A percentile compares a stretch with the other conserved stretches of the same genome.
Conservation (phyloP, 164 flowering plant genomes). For the Sedum album region DNA sequence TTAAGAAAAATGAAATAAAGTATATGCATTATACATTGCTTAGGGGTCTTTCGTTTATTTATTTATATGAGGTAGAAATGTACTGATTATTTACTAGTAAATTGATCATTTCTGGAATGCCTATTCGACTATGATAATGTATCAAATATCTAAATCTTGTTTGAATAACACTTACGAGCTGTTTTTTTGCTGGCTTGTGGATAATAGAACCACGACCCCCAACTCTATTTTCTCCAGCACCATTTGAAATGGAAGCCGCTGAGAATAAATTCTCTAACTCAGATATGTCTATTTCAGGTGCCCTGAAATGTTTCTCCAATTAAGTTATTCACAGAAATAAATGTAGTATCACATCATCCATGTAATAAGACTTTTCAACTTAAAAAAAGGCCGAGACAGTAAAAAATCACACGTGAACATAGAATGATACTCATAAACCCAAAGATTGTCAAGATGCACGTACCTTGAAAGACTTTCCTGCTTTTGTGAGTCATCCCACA, state of each 20-base stretch:
- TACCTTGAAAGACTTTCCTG: slow-evolving; percentile 70
- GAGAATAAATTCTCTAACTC: slow-evolving; percentile 93
- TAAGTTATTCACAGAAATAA: not conserved
- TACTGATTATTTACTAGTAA: too few species aligned
- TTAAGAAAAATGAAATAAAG: not conserved
- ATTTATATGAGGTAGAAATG: not conserved
- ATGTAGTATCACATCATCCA: not conserved
- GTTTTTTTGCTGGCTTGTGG: slow-evolving; percentile 88
- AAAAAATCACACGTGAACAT: not conserved
- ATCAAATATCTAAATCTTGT: not conserved
- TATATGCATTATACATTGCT: not conserved
- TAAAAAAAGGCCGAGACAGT: not conserved
- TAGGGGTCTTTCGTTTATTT: not conserved
- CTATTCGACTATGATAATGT: not conserved
- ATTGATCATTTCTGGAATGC: not conserved
- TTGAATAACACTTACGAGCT: slow-evolving; percentile 43
- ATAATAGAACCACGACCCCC: slow-evolving; percentile 73
- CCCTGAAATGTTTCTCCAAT: slow-evolving; percentile 35
- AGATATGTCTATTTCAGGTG: slow-evolving; percentile 89
- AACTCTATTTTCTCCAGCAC: slow-evolving; percentile 39
- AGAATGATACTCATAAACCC: not conserved
- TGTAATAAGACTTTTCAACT: not conserved
- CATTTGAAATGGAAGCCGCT: slow-evolving; percentile 50
- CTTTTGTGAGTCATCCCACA: slow-evolving; percentile 85
- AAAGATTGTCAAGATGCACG: not conserved